Evolutionary conservation across 1,284 basidiomycete species (phyloP), one percentile per base, ranked within the genome.

Genomic region (Puccinia sorghi): DNA sequence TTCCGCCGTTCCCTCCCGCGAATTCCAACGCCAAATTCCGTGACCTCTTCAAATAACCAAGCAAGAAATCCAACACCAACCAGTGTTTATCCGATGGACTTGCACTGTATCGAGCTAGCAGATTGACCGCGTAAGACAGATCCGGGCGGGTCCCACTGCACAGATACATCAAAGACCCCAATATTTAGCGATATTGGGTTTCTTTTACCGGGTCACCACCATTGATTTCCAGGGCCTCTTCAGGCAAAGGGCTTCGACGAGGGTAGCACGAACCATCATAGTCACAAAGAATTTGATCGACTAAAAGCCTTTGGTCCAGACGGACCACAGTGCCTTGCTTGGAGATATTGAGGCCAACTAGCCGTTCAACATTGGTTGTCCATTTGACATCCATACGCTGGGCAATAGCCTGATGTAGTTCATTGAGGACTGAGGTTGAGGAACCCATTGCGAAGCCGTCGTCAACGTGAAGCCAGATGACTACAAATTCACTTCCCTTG

Each of bases 401-500:
- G 54, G 54, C 6, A 2, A 56, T 56, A 22, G 54, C 54, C 4
- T 2, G 3, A 6, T 56, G 12, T 9, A 56, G 22, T 22, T 56
- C 54, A 22, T n/a, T 4, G 20, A 56, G 4, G 7, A 22, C 12
- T 56, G n/a, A 5, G 3, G 12, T 8, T 9, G 11, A 37, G 12
- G n/a, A 13, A 22, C 54, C 25, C n/a, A 72, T 32, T 43, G 59
- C 50, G 22, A 64, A 43, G 2, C 72, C 72, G 25, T 64, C 59
- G 46, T 74, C 72, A 46, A 74, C 43, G 41, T 74, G 72, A 13
- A 63, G 22, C 57, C 59, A 76, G 50, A 76, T 67, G 27, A 67
- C 32, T 3, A 52, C 52, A 13, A 48, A 48, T 5, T 22, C 61
- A 6, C 56, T 63, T 4, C 64, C 61, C 5, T 25, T 27, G 59